Base-by-base conservation (phyloP, 768 basidiomycete genomes). In the Cystofilobasidium ferigula region DNA sequence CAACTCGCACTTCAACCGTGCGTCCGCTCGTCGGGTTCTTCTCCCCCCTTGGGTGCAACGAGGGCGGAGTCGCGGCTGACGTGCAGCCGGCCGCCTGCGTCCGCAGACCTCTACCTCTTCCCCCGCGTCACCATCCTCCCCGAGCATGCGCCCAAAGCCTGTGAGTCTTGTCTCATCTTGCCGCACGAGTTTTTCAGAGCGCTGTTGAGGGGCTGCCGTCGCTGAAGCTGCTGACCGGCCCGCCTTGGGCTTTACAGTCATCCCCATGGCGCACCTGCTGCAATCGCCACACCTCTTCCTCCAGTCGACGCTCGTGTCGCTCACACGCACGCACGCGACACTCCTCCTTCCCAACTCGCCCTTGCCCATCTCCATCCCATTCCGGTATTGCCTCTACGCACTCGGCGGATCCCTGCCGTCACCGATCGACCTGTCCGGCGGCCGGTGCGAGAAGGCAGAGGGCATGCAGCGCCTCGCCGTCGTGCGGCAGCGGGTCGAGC, bases 81-180 rank as follows among this genome's bases (percentile, higher is more conserved):
- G 36, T 36, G 42, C 35, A 47, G 1, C 42, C 54, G 26, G 16
- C n/a, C 64, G 28, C 30, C 14, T 42, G 30, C 54, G 35, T 26
- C 2, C 26, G 3, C 51, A 76, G 75, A 77, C 64, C 70, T 76
- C 45, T 77, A 77, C 64, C 72, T 72, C 48, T 77, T 77, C 62
- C 76, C 76, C 8, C 68, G 76, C 57, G 75, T 71, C 57, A 69
- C 73, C 16, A 67, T 77, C 20, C 53, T 75, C 1, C 69, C 73
- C 13, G 59, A 72, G 38, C 72, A 69, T 24, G 35, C 62, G 6
- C 67, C 70, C 6, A 73, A 74, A 59, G 75, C 71, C 2, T 75
- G 59, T 61, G 14, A 34, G 59, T 14, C 43, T n/a, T 10, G 26
- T 43, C 13, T 13, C 45, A 5, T 4, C n/a, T 16, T n/a, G 24